phyloP scores from a whole-genome alignment of 1,284 basidiomycete genomes.

The Fomitopsis palustris region DNA sequence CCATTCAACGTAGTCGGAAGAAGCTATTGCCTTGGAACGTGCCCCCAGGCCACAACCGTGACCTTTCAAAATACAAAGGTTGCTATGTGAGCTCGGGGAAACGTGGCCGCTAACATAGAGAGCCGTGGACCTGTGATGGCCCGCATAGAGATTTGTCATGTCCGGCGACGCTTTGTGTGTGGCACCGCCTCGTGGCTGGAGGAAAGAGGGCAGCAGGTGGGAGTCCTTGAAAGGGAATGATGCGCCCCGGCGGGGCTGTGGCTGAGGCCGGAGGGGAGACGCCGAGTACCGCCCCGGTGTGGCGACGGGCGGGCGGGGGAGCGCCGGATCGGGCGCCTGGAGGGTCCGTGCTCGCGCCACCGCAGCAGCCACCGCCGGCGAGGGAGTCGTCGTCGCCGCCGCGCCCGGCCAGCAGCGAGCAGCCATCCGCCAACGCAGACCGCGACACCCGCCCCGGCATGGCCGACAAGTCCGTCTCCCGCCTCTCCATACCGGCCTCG shows the following conservation, averaged over 20 bases:
- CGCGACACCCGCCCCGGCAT: neutral
- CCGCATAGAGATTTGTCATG: too few species aligned
- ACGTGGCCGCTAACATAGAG: neutral
- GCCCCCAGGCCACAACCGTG: neutral
- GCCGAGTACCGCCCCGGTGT: neutral
- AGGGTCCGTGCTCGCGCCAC: neutral
- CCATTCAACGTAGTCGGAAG: neutral
- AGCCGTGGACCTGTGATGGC: too few species aligned
- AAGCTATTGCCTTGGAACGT: neutral
- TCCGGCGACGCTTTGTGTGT: too few species aligned
- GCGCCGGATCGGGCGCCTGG: neutral
- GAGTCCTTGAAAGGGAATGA: neutral
- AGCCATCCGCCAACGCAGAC: neutral
- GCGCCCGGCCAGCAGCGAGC: neutral
- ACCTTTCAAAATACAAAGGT: neutral
- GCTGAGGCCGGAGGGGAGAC: neutral
- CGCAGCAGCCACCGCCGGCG: neutral
- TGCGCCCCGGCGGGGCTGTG: neutral
- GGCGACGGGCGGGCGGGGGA: neutral
- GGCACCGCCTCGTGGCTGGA: neutral
- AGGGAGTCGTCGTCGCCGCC: neutral
- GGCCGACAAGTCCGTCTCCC: neutral
- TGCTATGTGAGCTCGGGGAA: neutral
- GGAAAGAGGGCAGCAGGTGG: neutral
- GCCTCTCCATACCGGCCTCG: neutral